Base-by-base conservation (phyloP, 2,329 filamentous ascomycete genomes). In the Teratosphaeria nubilosa region DNA sequence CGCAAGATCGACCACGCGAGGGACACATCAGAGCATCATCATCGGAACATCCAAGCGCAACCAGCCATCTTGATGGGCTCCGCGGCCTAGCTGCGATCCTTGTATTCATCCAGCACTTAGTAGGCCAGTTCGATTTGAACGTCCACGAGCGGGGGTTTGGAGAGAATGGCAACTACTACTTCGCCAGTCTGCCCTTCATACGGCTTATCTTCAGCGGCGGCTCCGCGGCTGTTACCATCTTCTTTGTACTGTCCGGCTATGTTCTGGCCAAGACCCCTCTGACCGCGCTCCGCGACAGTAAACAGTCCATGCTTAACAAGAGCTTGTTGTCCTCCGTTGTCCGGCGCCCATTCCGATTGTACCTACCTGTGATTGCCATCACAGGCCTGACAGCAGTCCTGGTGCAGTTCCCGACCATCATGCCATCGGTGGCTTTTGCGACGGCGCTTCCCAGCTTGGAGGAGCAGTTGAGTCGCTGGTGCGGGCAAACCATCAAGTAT, bases 151-250 rank as follows among this genome's bases (percentile, higher is more conserved):
- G 78, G 51, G 76, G 76, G 6, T 86, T 76, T 60, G 77, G 80
- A 41, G 78, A 79, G 64, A 66, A 78, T 1, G 72, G 75, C 61
- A 71, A 76, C 52, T 74, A 80, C 68, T 71, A 80, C 67, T 71
- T 85, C 62, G 72, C 73, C 62, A 68, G 77, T 57, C 74, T 88
- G 3, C 85, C 84, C 3, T 75, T 77, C 0, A 69, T 88, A 34
- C 77, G 86, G 31, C 74, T 76, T 41, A 77, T 87, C 64, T 85
- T 86, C 67, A 76, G 77, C 0, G 84, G 84, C 1, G 82, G 84
- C 0, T 82, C 86, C 71, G 81, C 80, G 51, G 81, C 83, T 6
- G 80, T 82, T 10, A 69, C 76, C 20, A 72, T 64, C 22, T 81
- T 81, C 70, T 80, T 80, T 65, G 77, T 80, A 54, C 72, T 80